A percentile compares a stretch with the other conserved stretches of the same genome.
Conservation (phyloP, 306 rosid genomes). For the Fragaria vesca region DNA sequence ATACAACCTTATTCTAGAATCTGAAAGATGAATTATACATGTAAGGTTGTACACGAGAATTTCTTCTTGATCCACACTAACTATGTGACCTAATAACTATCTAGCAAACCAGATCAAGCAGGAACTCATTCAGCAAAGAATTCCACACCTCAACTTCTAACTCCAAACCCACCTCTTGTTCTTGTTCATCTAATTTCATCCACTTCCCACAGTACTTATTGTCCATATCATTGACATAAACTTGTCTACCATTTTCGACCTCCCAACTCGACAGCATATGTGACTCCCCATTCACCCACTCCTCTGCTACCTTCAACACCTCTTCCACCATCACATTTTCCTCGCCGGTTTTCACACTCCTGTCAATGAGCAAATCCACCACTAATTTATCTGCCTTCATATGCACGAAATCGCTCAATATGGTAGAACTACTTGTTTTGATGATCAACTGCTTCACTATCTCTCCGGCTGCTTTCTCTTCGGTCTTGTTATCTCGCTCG, state of each 20-base stretch:
- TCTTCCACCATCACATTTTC: constrained; percentile 4
- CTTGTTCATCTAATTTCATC: constrained; percentile 37
- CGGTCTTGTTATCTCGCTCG: neutral
- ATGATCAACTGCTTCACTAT: constrained; percentile 30
- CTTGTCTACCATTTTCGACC: constrained; percentile 33
- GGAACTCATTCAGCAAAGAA: constrained; percentile 45
- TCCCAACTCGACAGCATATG: constrained; percentile 56
- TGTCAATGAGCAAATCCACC: constrained; percentile 55
- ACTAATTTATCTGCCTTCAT: constrained; percentile 41
- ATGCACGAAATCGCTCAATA: neutral
- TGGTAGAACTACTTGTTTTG: neutral
- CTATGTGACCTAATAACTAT: neutral
- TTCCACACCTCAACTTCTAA: constrained; percentile 48
- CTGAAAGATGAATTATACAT: neutral
- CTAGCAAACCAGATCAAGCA: constrained; percentile 41
- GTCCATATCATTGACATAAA: constrained; percentile 57
- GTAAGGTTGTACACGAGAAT: constrained; percentile 2
- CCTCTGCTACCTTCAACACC: constrained; percentile 37
- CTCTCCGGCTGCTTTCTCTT: constrained; percentile 33
- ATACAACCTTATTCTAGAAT: neutral
- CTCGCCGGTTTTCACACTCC: constrained; percentile 16
- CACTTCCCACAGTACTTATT: constrained; percentile 39
- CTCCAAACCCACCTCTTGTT: constrained; percentile 30
- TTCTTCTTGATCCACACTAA: neutral
- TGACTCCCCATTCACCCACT: constrained; percentile 52